Evolutionary conservation across 148 eudicot species (phyloP).

Genomic region (Rhododendron griersonianum): DNA sequence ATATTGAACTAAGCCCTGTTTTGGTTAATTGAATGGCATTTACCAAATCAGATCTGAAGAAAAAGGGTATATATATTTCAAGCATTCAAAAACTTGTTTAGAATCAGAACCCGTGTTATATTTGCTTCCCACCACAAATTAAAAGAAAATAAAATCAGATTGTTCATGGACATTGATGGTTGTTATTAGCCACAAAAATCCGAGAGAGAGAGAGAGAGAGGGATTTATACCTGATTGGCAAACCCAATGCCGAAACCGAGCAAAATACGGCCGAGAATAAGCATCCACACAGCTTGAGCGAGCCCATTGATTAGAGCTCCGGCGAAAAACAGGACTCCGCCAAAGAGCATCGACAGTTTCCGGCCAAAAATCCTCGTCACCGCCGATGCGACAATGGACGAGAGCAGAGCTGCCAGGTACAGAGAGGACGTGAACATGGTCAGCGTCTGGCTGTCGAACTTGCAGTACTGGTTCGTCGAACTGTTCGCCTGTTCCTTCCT

Average conservation of each 20-base stretch:
- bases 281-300: slow-evolving; percentile 27
- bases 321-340: slow-evolving; percentile 27
- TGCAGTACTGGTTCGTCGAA: slow-evolving; percentile 32
- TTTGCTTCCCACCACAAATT: background rate
- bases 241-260: slow-evolving; percentile 45
- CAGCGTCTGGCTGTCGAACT: slow-evolving; percentile 25
- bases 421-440: slow-evolving; percentile 37
- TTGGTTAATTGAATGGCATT: too few species aligned
- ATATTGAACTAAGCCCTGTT: background rate
- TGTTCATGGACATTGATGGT: background rate
- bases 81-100: too few species aligned
- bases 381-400: slow-evolving; percentile 29
- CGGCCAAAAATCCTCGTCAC: slow-evolving; percentile 28
- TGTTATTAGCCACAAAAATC: too few species aligned
- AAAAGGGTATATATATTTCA: background rate
- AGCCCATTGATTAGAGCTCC: slow-evolving; percentile 29
- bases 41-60: background rate
- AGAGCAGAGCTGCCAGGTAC: slow-evolving; percentile 28
- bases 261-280: slow-evolving; percentile 33
- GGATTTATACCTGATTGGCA: slow-evolving; percentile 33
- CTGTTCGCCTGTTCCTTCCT: background rate
- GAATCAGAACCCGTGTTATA: background rate
- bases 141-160: background rate
- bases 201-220: background rate
- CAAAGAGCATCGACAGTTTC: slow-evolving; percentile 24